Percentiles rank a stretch among this genome's conserved stretches.
These are phyloP conservation scores for Sphaerosporella brunnea DNA, from an alignment of 495 filamentous ascomycete genomes.

Conservation along the genomic window DNA sequence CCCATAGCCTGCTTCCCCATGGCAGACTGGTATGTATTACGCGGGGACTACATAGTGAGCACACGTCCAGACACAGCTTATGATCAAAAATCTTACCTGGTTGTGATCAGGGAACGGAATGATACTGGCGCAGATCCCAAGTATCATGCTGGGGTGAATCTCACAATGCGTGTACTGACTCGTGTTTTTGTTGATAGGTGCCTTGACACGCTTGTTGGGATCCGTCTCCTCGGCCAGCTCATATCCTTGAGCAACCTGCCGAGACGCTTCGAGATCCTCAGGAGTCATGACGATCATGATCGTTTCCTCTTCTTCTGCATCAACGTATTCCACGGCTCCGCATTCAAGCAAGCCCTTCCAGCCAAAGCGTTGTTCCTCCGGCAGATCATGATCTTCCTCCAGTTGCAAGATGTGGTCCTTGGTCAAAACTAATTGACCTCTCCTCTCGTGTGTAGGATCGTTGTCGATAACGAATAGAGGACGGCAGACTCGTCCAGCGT, in stretches of 20 bases:
- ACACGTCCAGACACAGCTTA: not conserved
- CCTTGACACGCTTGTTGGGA: constrained; percentile 56
- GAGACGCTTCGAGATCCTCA: constrained; percentile 65
- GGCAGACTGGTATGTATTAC: constrained; percentile 98
- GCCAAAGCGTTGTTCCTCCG: constrained; percentile 49
- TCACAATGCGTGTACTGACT: constrained; percentile 64
- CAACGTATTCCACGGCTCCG: constrained; percentile 83
- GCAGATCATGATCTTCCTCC: constrained; percentile 49
- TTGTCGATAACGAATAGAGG: constrained; percentile 84
- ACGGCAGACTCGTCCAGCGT: constrained; percentile 83
- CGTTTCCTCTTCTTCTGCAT: constrained; percentile 95
- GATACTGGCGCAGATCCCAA: constrained; percentile 94
- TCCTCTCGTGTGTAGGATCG: constrained; percentile 44
- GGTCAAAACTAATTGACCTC: constrained; percentile 62
- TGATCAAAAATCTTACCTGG: constrained; percentile 35
- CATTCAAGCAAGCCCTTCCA: constrained; percentile 68
- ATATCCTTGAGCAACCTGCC: constrained; percentile 49
- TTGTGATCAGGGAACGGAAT: constrained; percentile 99
- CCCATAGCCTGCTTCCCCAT: constrained; percentile 99
- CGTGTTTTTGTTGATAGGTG: constrained; percentile 43
- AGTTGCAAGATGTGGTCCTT: constrained; percentile 58
- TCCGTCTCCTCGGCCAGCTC: constrained; percentile 42
- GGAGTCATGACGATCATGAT: constrained; percentile 99
- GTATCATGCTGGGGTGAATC: constrained; percentile 97
- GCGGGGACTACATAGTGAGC: constrained; percentile 45